Percentiles rank a stretch among this genome's conserved stretches.
phyloP scores from a whole-genome alignment of 176 grass and related monocot species.

The Carex kokanica region DNA sequence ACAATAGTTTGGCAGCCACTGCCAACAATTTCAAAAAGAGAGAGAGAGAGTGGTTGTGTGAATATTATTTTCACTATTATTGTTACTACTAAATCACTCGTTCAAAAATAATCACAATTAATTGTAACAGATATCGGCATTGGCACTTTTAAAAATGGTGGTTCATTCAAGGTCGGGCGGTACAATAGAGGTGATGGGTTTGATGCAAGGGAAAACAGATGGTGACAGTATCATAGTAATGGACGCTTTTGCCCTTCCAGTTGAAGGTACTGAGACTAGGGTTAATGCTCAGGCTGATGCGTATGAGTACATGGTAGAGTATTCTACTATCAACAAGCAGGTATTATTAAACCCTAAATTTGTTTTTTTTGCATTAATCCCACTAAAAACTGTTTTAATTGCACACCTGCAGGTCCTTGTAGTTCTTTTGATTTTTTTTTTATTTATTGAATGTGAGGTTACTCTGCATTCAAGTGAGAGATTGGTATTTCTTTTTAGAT shows the following conservation, averaged over 20 bases:
- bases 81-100: too few relatives aligned
- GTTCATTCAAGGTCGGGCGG: constrained; percentile 85
- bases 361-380: background rate
- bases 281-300: constrained; percentile 90
- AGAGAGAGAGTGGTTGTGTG: too few relatives aligned
- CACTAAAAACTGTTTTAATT: too few relatives aligned
- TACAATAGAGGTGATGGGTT: constrained; percentile 90
- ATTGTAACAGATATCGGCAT: constrained; percentile 52
- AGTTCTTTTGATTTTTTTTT: too few relatives aligned
- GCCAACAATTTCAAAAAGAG: too few relatives aligned
- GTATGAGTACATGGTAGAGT: constrained; percentile 98
- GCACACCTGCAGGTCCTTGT: too few relatives aligned
- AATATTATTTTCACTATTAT: too few relatives aligned
- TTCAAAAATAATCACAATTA: too few relatives aligned
- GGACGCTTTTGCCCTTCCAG: constrained; percentile 95
- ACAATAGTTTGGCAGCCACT: too few relatives aligned
- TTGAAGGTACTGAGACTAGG: constrained; percentile 91
- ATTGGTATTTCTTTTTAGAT: too few relatives aligned
- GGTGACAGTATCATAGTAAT: constrained; percentile 85
- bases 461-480: too few relatives aligned
- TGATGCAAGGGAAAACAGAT: constrained; percentile 96
- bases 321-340: constrained; percentile 91
- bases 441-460: too few relatives aligned
- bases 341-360: constrained; percentile 30
- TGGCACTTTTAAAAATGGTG: constrained; percentile 95